Evolutionary conservation across 495 filamentous ascomycete genomes (phyloP).

Genomic region (Neurospora discreta): DNA sequence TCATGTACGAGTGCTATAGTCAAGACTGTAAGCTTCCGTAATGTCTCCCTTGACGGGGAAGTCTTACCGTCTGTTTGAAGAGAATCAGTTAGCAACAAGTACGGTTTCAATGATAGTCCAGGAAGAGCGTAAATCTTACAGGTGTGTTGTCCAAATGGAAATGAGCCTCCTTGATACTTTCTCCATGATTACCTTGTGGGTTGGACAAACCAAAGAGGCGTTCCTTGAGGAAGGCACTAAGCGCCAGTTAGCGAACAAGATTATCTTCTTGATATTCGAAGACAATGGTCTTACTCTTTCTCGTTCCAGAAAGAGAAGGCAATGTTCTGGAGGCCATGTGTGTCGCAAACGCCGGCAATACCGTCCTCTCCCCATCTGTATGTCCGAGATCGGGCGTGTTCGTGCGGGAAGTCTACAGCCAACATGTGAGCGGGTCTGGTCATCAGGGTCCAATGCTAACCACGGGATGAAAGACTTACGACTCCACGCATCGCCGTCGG

Average conservation of each 20-base stretch:
- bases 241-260: constrained; percentile 2
- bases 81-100: constrained; percentile 10
- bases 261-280: not conserved
- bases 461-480: constrained; percentile 44
- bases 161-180: constrained; percentile 91
- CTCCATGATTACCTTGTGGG: constrained; percentile 91
- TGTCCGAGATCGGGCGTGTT: constrained; percentile 74
- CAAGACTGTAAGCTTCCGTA: constrained; percentile 6
- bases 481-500: constrained; percentile 89
- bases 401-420: constrained; percentile 74
- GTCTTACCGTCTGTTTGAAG: constrained; percentile 32
- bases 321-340: constrained; percentile 81
- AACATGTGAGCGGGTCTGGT: constrained; percentile 2
- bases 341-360: constrained; percentile 90
- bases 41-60: not conserved
- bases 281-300: constrained; percentile 56
- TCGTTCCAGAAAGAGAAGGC: constrained; percentile 97
- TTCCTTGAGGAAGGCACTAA: constrained; percentile 83
- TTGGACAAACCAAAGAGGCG: constrained; percentile 90
- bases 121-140: constrained; percentile 20
- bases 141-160: constrained; percentile 95
- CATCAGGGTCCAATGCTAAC: not conserved
- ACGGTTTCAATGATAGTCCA: not conserved
- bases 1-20: constrained; percentile 91
- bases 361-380: constrained; percentile 96